Evolutionary conservation across 345 rosid species (phyloP).

Genomic region (Citrus hindsii): DNA sequence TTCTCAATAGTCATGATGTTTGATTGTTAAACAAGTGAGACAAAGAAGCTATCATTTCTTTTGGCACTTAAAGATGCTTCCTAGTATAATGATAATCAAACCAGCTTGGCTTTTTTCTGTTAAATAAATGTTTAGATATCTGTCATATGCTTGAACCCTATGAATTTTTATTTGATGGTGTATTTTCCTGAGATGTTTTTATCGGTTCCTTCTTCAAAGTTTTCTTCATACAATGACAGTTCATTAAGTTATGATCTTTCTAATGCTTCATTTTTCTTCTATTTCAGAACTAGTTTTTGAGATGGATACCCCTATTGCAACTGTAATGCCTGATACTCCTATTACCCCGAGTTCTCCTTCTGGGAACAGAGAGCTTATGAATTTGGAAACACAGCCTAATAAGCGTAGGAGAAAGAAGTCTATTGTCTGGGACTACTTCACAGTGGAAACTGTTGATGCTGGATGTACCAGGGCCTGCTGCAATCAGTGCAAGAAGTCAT

Average conservation of each 20-base stretch:
- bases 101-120: background rate
- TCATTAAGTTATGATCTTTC: background rate
- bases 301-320: slow-evolving; percentile 40
- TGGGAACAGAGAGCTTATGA: slow-evolving; percentile 35
- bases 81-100: background rate
- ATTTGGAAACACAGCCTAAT: slow-evolving; percentile 42
- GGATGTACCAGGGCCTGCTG: slow-evolving; percentile 81
- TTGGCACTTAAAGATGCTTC: background rate
- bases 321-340: slow-evolving; percentile 33
- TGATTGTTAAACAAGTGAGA: background rate
- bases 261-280: background rate
- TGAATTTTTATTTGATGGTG: background rate
- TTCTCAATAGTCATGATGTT: background rate
- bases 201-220: background rate
- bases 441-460: slow-evolving; percentile 68
- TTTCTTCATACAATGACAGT: background rate
- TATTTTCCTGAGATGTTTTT: background rate
- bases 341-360: slow-evolving; percentile 29
- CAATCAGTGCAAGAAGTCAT: slow-evolving; percentile 83
- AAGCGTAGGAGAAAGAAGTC: slow-evolving; percentile 90
- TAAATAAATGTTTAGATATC: background rate
- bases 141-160: background rate
- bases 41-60: background rate
- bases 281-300: slow-evolving; percentile 28
- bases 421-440: slow-evolving; percentile 92